Evolutionary conservation across 805 yeast species (phyloP).

Genomic region (Suhomyces emberorum): DNA sequence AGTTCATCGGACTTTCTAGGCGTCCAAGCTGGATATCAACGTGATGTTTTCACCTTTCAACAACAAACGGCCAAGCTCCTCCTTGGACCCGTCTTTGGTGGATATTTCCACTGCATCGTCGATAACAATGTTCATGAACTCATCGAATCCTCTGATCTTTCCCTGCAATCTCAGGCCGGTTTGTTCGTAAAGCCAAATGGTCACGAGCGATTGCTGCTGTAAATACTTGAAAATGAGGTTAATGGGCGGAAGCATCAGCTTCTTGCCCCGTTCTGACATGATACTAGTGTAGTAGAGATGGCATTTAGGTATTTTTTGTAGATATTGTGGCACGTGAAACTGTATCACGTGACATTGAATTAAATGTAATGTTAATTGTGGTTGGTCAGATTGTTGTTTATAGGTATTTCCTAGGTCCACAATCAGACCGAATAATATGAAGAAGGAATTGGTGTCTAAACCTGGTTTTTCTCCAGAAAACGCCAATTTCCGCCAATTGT

Average conservation of each 20-base stretch:
- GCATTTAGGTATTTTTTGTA: no score
- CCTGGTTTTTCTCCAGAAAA: no score
- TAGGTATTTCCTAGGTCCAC: no score
- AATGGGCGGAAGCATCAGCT: constrained; percentile 78
- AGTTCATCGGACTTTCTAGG: no score
- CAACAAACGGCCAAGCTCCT: constrained; percentile 68
- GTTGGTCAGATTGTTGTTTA: no score
- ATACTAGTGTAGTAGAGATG: no score
- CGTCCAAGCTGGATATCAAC: constrained; percentile 49
- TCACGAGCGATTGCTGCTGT: constrained; percentile 76
- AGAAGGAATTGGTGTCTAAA: no score
- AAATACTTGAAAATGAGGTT: constrained; percentile 83
- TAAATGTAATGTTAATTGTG: not conserved
- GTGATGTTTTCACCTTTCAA: constrained; percentile 95
- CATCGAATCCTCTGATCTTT: constrained; percentile 88
- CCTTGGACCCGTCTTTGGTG: constrained; percentile 44
- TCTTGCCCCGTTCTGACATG: constrained; percentile 18
- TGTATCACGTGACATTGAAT: not conserved
- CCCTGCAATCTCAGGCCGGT: constrained; percentile 76
- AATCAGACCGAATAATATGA: no score
- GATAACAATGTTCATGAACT: constrained; percentile 81
- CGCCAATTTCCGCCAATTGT: no score
- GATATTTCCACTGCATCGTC: constrained; percentile 66
- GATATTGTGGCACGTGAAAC: no score
- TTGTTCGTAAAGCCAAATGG: constrained; percentile 90